Base-by-base conservation (phyloP, 352 stramenopile genomes). In the Globisporangium nagaii region DNA sequence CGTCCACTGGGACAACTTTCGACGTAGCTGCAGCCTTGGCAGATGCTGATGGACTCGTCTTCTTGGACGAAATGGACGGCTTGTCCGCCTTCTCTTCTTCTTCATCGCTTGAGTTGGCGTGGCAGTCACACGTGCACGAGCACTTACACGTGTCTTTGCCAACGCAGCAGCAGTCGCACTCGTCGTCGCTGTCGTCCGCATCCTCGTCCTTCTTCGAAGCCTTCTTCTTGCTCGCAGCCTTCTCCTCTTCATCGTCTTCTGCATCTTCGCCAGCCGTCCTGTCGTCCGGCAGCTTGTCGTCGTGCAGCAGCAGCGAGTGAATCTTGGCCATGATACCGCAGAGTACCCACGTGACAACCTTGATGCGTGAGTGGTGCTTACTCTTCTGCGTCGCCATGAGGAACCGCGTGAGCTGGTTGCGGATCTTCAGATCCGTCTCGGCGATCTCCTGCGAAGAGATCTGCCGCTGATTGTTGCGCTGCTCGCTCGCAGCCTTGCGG, bases 271-370 rank as follows among this genome's bases (percentile, higher is more conserved):
- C 27, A 10, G 57, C 36, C 4, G 32, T 42, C 58, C 70, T 75
- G 42, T 50, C 45, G 2, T 65, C 58, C 0, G 78, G 79, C 5
- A 90, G 43, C 48, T 87, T 88, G 48, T 93, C 83, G 37, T 89
- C 75, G 9, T 78, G 76, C 39, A 83, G 48, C 34, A 95, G 55
- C 34, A 95, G 49, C 10, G 76, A 73, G 46, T 91, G 84, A 31
- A 87, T 90, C 61, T 95, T 95, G 4, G 84, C 84, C 51, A 95
- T 84, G 25, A 95, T 75, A 12, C 82, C 84, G 25, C 82, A 95
- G 25, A 95, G 64, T 11, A 95, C 84, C 82, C 82, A 95, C 48
- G 84, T 90, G 22, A 95, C 75, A 1, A 93, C 82, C 41, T 90
- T 93, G 22, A 92, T 73, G 9, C 84, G 75, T 27, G 84, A 91